Percentiles rank a stretch among this genome's conserved stretches.
Conservation (phyloP, 306 rosid genomes). For the Calophaca sinica region DNA sequence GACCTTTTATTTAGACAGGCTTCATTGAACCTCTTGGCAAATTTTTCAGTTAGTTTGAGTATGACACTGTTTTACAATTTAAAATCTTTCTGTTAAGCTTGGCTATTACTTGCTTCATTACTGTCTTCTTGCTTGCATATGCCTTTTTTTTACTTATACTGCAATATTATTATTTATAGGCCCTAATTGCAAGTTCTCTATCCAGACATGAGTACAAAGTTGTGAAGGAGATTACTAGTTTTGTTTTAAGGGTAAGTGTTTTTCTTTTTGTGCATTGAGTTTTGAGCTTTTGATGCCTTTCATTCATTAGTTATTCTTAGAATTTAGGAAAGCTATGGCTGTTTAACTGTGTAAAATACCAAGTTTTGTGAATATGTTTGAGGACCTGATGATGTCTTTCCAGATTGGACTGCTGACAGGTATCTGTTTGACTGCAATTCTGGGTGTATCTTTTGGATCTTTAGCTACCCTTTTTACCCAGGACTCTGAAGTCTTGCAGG, state of each 20-base stretch:
- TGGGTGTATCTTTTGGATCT: constrained; percentile 83
- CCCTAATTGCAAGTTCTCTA: constrained; percentile 81
- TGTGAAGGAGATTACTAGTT: constrained; percentile 75
- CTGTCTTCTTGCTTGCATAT: constrained; percentile 18
- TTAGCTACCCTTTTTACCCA: constrained; percentile 81
- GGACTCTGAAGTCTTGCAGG: constrained; percentile 77
- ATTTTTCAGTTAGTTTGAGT: constrained; percentile 33
- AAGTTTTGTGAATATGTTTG: constrained; percentile 36
- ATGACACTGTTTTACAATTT: neutral
- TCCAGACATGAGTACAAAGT: constrained; percentile 80
- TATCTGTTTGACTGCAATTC: constrained; percentile 67
- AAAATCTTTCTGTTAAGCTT: neutral
- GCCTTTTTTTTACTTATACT: constrained; percentile 39
- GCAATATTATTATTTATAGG: constrained; percentile 57
- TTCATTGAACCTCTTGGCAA: constrained; percentile 28
- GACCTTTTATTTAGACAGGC: constrained; percentile 22
- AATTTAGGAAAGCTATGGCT: constrained; percentile 9
- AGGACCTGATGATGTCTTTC: constrained; percentile 48
- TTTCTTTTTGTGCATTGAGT: constrained; percentile 30
- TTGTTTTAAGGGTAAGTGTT: constrained; percentile 63
- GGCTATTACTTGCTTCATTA: constrained; percentile 11
- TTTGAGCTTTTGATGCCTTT: constrained; percentile 36
- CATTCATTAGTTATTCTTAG: constrained; percentile 18
- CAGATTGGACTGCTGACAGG: constrained; percentile 88
- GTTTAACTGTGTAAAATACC: constrained; percentile 35